phyloP scores from a whole-genome alignment of 306 rosid species.

The Vigna unguiculata region DNA sequence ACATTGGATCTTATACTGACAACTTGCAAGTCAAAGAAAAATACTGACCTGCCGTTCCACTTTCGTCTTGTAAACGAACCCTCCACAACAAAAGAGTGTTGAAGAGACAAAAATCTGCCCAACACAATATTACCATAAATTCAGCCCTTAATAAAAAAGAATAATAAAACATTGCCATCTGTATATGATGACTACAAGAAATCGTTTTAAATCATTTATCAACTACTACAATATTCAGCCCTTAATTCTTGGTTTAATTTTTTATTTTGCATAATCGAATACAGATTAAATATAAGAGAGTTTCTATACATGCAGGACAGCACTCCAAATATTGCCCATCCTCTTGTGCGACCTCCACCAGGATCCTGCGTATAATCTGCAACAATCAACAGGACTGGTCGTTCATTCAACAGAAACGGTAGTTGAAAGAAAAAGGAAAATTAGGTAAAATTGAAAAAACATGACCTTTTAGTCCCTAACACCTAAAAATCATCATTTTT shows the following conservation, averaged over 20 bases:
- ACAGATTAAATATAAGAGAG: slow-evolving; percentile 29
- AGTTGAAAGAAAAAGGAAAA: neutral
- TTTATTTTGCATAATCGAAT: slow-evolving; percentile 28
- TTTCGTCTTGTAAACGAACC: slow-evolving; percentile 81
- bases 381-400: slow-evolving; percentile 47
- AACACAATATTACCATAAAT: slow-evolving; percentile 43
- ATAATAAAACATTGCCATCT: neutral
- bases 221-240: slow-evolving; percentile 23
- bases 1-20: slow-evolving; percentile 26
- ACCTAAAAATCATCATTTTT: too few species aligned
- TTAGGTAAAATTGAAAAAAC: too few species aligned
- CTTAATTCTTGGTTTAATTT: slow-evolving; percentile 32
- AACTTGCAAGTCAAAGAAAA: slow-evolving; percentile 33
- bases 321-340: slow-evolving; percentile 93
- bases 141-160: slow-evolving; percentile 42
- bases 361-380: slow-evolving; percentile 70
- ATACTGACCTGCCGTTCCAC: slow-evolving; percentile 74
- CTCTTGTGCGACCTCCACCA: slow-evolving; percentile 64
- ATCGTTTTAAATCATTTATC: slow-evolving; percentile 18
- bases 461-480: neutral
- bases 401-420: slow-evolving; percentile 21
- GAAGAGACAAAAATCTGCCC: slow-evolving; percentile 74
- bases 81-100: slow-evolving; percentile 83
- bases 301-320: slow-evolving; percentile 86
- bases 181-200: slow-evolving; percentile 35